Evolutionary conservation across 805 yeast species (phyloP).

Genomic region (Ogataea neopini): DNA sequence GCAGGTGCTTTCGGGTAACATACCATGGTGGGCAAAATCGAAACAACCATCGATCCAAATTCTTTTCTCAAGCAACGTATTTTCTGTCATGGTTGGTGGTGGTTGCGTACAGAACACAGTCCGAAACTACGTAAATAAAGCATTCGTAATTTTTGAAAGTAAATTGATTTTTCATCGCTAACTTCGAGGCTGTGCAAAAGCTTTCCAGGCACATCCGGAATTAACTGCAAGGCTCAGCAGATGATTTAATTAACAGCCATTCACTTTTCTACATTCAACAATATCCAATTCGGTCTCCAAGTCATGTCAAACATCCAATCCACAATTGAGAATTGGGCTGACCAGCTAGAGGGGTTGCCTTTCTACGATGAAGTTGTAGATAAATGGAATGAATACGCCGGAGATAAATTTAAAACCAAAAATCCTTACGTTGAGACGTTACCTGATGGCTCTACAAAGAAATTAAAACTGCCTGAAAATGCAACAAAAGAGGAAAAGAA

Average conservation of each 20-base stretch:
- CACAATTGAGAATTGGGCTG: constrained; percentile 18
- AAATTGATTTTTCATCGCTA: background rate
- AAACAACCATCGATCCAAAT: constrained; percentile 99
- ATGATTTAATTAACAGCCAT: too few relatives aligned
- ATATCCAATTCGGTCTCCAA: background rate
- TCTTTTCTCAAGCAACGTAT: constrained; percentile 36
- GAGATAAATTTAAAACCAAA: constrained; percentile 58
- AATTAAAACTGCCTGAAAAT: constrained; percentile 60
- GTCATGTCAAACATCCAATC: constrained; percentile 14
- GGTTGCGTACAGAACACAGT: too few relatives aligned
- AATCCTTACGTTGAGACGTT: constrained; percentile 64
- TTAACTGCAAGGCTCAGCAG: background rate
- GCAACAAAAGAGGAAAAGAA: constrained; percentile 60
- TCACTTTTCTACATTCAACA: too few relatives aligned
- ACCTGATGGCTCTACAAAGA: constrained; percentile 51
- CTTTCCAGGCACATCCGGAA: constrained; percentile 3
- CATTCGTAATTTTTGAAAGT: too few relatives aligned
- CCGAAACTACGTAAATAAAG: too few relatives aligned
- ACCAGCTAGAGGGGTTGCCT: constrained; percentile 51
- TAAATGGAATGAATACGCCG: constrained; percentile 65
- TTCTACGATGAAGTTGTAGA: constrained; percentile 60
- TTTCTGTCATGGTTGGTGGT: background rate
- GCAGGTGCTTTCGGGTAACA: constrained; percentile 1
- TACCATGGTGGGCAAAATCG: constrained; percentile 95
- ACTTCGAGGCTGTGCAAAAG: background rate